phyloP scores from a whole-genome alignment of 306 rosid genomes.

The Luffa aegyptiaca region DNA sequence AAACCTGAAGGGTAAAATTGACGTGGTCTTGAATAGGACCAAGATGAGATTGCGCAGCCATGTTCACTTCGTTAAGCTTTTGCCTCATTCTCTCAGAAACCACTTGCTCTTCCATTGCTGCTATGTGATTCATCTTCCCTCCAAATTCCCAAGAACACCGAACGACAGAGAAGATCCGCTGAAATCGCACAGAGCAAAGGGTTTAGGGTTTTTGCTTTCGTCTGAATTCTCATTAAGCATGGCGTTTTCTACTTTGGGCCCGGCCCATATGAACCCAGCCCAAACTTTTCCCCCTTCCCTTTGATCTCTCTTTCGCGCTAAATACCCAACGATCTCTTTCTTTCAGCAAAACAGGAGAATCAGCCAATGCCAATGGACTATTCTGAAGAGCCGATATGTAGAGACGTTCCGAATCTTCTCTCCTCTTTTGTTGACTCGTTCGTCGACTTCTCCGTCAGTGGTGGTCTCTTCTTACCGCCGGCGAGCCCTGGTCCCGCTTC shows the following conservation, averaged over 20 bases:
- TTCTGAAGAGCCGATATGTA: conserved; percentile 25
- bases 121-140: conserved; percentile 33
- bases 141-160: neutral
- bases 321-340: neutral
- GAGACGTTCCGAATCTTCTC: conserved; percentile 40
- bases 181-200: neutral
- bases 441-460: conserved; percentile 85
- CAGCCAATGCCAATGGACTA: neutral
- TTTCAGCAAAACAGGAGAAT: neutral
- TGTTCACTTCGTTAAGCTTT: conserved; percentile 62
- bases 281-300: neutral
- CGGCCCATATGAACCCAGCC: neutral
- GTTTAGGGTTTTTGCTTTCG: conserved; percentile 20
- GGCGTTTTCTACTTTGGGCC: neutral
- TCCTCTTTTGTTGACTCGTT: conserved; percentile 75
- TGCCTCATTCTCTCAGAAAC: conserved; percentile 61
- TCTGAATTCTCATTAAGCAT: neutral
- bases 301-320: neutral
- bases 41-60: conserved; percentile 65
- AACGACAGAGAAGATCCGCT: neutral
- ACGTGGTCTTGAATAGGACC: conserved; percentile 84
- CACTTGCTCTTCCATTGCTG: conserved; percentile 65
- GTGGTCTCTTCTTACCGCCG: conserved; percentile 49
- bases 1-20: conserved; percentile 88
- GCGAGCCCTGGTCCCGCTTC: neutral